Conservation (phyloP, 2,329 filamentous ascomycete genomes). For the Arthrinium puccinioides region DNA sequence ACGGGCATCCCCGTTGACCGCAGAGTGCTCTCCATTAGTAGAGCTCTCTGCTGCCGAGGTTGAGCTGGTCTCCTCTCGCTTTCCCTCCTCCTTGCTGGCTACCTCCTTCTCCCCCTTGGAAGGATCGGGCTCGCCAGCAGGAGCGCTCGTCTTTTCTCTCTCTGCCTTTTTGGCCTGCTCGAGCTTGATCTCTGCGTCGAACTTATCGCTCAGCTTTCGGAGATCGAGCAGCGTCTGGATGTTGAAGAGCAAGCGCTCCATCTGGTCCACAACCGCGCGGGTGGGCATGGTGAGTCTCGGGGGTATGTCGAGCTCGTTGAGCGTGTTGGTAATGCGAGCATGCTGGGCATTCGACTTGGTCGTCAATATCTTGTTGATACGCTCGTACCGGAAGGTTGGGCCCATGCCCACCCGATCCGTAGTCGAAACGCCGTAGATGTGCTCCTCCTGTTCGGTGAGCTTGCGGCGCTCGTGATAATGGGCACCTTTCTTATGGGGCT, state of each 20-base stretch:
- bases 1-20: not conserved
- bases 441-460: conserved; percentile 68
- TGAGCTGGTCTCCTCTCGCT: conserved; percentile 12
- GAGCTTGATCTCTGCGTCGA: conserved; percentile 62
- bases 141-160: conserved; percentile 32
- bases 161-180: conserved; percentile 50
- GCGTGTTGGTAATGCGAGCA: conserved; percentile 63
- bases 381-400: conserved; percentile 83
- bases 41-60: not conserved
- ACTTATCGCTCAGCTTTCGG: conserved; percentile 67
- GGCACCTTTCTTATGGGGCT: conserved; percentile 40
- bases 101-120: conserved; percentile 7
- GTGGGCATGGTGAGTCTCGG: conserved; percentile 68
- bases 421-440: conserved; percentile 71
- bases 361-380: conserved; percentile 69
- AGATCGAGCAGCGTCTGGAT: conserved; percentile 66
- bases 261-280: conserved; percentile 60
- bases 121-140: conserved; percentile 5
- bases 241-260: conserved; percentile 61
- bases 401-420: conserved; percentile 79
- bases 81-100: not conserved
- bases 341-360: conserved; percentile 73
- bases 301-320: conserved; percentile 65
- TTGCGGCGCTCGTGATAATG: conserved; percentile 49
- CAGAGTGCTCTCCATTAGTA: not conserved